Evolutionary conservation across 2,329 filamentous ascomycete species (phyloP).

Genomic region (Phaeomoniella chlamydospora): DNA sequence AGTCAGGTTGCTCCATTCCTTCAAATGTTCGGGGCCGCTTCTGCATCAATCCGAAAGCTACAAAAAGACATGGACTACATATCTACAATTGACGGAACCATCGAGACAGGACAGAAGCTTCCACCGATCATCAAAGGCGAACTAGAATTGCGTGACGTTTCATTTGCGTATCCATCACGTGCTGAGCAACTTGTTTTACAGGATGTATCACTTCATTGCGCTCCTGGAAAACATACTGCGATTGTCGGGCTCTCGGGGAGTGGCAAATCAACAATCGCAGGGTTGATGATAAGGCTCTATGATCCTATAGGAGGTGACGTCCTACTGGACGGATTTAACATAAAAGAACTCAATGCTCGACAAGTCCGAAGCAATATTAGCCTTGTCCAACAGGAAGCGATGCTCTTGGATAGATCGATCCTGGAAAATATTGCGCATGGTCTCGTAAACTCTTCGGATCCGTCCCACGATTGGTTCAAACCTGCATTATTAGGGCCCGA

Average conservation of each 20-base stretch:
- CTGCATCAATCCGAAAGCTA: constrained; percentile 43
- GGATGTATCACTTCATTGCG: constrained; percentile 17
- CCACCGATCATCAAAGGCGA: too few species aligned
- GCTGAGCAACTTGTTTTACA: constrained; percentile 20
- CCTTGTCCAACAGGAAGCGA: constrained; percentile 37
- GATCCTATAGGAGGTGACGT: constrained; percentile 18
- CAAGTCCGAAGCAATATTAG: constrained; percentile 19
- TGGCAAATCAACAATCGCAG: constrained; percentile 35
- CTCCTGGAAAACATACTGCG: constrained; percentile 21
- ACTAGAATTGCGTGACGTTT: constrained; percentile 19
- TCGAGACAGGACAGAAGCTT: not conserved
- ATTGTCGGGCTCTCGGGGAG: constrained; percentile 36
- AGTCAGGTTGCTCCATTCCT: constrained; percentile 31
- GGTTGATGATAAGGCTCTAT: constrained; percentile 21
- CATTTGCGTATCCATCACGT: constrained; percentile 21
- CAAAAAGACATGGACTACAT: constrained; percentile 40
- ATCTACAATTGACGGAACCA: constrained; percentile 28
- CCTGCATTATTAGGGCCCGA: constrained; percentile 13
- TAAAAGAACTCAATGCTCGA: constrained; percentile 18
- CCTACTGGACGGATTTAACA: constrained; percentile 14
- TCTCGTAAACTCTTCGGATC: constrained; percentile 21
- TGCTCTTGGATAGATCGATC: constrained; percentile 35
- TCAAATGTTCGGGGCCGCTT: constrained; percentile 34
- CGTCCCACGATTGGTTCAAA: constrained; percentile 13
- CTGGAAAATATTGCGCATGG: constrained; percentile 40